Evolutionary conservation across 2,329 filamentous ascomycete species (phyloP), one percentile per base, ranked within the genome.

Genomic region (Bimuria novae-zelandiae): DNA sequence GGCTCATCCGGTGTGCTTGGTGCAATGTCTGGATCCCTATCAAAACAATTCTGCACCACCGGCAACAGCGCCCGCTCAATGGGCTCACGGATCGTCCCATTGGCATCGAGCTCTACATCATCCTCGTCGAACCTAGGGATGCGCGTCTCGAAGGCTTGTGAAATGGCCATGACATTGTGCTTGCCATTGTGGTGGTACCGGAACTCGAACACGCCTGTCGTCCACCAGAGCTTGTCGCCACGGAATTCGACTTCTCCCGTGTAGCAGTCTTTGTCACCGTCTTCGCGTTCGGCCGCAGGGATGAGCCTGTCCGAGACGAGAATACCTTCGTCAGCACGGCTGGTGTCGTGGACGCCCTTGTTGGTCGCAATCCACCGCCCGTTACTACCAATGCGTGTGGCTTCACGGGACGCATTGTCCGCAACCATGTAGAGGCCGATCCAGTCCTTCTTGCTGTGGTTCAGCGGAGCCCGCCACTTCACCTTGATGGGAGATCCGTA

Each of bases 141-240:
- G 40, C 87, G 85, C 51, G 97, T 88, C 73, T 97, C 93, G 65
- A 99, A 99, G 0, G 94, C 92, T 62, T 91, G 84, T 4, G 92
- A 97, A 55, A 97, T 89, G 16, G 91, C 86, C 89, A 99, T 94
- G 68, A 96, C 92, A 61, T 89, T 90, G 76, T 99, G 92, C 65
- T 89, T 89, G 51, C 92, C 92, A 62, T 90, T 88, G 75, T 99
- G 94, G 75, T 99, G 94, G 76, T 97, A 97, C 35, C 94, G 87
- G 79, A 99, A 95, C 69, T 99, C 94, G 68, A 96, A 99, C 3
- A 95, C 89, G 49, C 94, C 94, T 56, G 93, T 89, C 0, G 89
- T 96, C 94, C 94, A 99, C 88, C 91, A 99, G 2, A 97, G 82
- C 76, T 96, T 96, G 77, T 97, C 92, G 42, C 94, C 92, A 8